Percentiles rank a stretch among this genome's conserved stretches.
phyloP scores from a whole-genome alignment of 495 filamentous ascomycete species.

The Podospora didyma region DNA sequence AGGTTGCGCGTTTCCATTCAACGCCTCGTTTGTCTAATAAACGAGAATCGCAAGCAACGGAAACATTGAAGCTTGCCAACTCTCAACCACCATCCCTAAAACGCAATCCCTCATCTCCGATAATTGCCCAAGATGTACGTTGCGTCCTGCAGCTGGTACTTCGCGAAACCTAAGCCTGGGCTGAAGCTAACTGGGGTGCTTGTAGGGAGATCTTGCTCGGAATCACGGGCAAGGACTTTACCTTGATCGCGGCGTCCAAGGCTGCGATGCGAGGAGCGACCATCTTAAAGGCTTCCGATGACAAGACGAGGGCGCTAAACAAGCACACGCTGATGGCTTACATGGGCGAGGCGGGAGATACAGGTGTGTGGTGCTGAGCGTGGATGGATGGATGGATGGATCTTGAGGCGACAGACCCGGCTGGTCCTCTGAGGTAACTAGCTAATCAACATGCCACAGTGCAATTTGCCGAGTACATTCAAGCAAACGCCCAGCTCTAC shows the following conservation, averaged over 20 bases:
- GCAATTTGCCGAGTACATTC: constrained; percentile 98
- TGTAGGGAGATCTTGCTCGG: constrained; percentile 94
- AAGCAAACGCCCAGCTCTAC: constrained; percentile 97
- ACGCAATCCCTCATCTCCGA: background rate
- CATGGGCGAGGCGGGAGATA: constrained; percentile 93
- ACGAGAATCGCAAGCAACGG: background rate
- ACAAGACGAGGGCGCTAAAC: constrained; percentile 91
- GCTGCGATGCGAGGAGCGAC: constrained; percentile 96
- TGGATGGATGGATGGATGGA: constrained; percentile 1
- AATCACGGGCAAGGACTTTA: constrained; percentile 98
- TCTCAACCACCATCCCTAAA: background rate
- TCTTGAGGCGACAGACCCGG: background rate
- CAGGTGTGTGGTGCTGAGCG: constrained; percentile 57
- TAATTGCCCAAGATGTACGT: constrained; percentile 18
- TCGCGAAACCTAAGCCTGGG: background rate
- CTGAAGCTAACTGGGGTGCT: background rate
- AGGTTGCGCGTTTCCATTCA: constrained; percentile 21
- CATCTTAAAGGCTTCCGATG: constrained; percentile 91
- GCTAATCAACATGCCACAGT: constrained; percentile 51
- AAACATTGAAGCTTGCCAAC: constrained; percentile 2
- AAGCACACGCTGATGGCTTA: constrained; percentile 95
- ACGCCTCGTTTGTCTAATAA: background rate
- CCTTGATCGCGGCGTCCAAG: constrained; percentile 94
- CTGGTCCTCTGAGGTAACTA: background rate
- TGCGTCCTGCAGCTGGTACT: background rate